A percentile compares a stretch with the other conserved stretches of the same genome.
Conservation (phyloP, 768 basidiomycete species). For the Lentinula boryana region DNA sequence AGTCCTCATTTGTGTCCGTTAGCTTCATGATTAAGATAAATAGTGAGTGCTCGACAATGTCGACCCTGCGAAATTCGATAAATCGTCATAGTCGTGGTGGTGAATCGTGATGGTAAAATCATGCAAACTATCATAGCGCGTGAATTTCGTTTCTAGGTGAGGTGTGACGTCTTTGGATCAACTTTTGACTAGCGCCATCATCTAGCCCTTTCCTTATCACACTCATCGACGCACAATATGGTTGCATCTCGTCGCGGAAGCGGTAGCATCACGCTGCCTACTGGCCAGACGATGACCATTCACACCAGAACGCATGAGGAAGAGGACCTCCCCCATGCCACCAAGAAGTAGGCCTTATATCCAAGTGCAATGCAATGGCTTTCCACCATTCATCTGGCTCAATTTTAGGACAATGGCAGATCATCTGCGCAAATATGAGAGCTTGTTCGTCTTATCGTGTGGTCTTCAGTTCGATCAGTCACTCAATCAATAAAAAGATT, state of each 20-base stretch:
- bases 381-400: conserved; percentile 9
- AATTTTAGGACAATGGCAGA: conserved; percentile 80
- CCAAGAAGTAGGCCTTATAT: conserved; percentile 61
- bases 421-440: conserved; percentile 88
- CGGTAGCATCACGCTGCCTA: conserved; percentile 64
- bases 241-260: conserved; percentile 73
- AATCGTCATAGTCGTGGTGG: neutral
- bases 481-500: conserved; percentile 40
- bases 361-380: neutral
- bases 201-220: neutral
- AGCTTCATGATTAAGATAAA: no score
- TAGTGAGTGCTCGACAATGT: no score
- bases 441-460: conserved; percentile 47
- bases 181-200: neutral
- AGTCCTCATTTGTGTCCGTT: no score
- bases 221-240: conserved; percentile 30
- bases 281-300: conserved; percentile 76
- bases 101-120: neutral
- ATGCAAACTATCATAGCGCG: neutral
- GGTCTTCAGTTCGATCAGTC: conserved; percentile 2
- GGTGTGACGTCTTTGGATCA: neutral
- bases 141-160: neutral
- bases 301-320: conserved; percentile 87
- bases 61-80: no score
- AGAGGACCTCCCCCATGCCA: conserved; percentile 86